phyloP scores from a whole-genome alignment of 306 rosid species.

The Myrica gale region DNA sequence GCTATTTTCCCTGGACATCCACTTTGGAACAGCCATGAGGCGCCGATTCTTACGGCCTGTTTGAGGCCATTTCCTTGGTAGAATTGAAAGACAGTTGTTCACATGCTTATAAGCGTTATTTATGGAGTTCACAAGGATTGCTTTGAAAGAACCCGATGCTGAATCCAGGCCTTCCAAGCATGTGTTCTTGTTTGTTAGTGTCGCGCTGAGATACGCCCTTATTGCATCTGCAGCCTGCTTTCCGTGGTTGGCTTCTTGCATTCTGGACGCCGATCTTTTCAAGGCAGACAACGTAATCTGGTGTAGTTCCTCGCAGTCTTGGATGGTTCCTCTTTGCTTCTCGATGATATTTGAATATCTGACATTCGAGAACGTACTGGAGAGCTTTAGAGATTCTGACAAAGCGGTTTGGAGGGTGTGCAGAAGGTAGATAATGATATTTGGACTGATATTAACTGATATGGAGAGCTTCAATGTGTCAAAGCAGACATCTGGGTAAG shows the following conservation, averaged over 20 bases:
- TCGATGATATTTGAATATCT: slow-evolving; percentile 48
- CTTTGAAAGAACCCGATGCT: slow-evolving; percentile 66
- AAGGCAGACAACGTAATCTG: slow-evolving; percentile 52
- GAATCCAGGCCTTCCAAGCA: slow-evolving; percentile 76
- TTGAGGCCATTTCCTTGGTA: slow-evolving; percentile 32
- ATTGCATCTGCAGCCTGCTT: slow-evolving; percentile 47
- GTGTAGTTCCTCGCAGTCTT: slow-evolving; percentile 74
- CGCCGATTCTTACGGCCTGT: slow-evolving; percentile 41
- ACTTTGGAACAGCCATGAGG: slow-evolving; percentile 36
- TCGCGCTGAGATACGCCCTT: slow-evolving; percentile 66
- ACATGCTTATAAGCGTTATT: slow-evolving; percentile 54
- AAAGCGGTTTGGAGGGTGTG: slow-evolving; percentile 55
- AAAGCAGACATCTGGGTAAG: slow-evolving; percentile 58
- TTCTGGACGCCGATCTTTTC: slow-evolving; percentile 46
- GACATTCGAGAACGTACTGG: slow-evolving; percentile 41
- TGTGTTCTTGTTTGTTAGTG: slow-evolving; percentile 81
- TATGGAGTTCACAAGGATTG: slow-evolving; percentile 45
- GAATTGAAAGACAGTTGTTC: slow-evolving; percentile 64
- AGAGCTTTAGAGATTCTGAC: slow-evolving; percentile 59
- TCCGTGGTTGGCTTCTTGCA: slow-evolving; percentile 24
- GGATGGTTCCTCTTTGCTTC: slow-evolving; percentile 61
- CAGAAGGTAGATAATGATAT: slow-evolving; percentile 54
- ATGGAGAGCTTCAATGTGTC: slow-evolving; percentile 62
- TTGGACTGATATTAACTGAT: slow-evolving; percentile 58
- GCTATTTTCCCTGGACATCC: slow-evolving; percentile 40